Base-by-base conservation (phyloP, 140 eudicot species). In the Senecio squalidus region DNA sequence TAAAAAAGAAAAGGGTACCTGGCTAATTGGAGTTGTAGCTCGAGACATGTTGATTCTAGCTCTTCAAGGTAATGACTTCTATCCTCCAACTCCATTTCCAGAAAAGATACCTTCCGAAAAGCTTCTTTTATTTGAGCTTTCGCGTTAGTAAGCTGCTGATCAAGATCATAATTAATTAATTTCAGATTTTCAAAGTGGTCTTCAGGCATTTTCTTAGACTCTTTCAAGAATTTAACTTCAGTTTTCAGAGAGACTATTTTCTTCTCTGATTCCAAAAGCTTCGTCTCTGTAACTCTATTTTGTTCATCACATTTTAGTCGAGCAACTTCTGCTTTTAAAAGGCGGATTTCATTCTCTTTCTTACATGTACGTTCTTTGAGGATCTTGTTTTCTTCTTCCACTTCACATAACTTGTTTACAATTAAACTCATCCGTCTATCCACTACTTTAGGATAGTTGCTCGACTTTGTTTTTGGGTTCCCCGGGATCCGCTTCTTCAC, bases 21-120 rank as follows among this genome's bases (percentile, higher is more conserved):
- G 60, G 80, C 85, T 28, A 86, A 76, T 67, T 86, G 94, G 34
- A 81, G 91, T 54, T 82, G 89, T 61, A 91, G 86, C 77, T 87
- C 94, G 1, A 91, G 84, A 64, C 86, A 91, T 4, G 98, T 63
- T 55, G 81, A 73, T 71, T 91, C 96, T 31, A 86, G 45, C 51
- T 80, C 86, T 73, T 84, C 77, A 64, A 73, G 79, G 34, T 74
- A 68, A 30, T 82, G 76, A 66, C 48, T 78, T 62, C 55, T 84
- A 48, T 84, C 83, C 47, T 86, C 96, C 71, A 91, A 56, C 59
- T 91, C 92, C 59, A 84, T 82, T 74, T 91, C 94, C 10, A 87
- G 67, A 58, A 85, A 82, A 6, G 83, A 81, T 33, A 81, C 29
- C 68, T 77, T 84, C 55, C 72, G 81, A 23, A 79, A 22, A 63